Conservation (phyloP, 2,329 filamentous ascomycete species). For the Microdochium trichocladiopsis region DNA sequence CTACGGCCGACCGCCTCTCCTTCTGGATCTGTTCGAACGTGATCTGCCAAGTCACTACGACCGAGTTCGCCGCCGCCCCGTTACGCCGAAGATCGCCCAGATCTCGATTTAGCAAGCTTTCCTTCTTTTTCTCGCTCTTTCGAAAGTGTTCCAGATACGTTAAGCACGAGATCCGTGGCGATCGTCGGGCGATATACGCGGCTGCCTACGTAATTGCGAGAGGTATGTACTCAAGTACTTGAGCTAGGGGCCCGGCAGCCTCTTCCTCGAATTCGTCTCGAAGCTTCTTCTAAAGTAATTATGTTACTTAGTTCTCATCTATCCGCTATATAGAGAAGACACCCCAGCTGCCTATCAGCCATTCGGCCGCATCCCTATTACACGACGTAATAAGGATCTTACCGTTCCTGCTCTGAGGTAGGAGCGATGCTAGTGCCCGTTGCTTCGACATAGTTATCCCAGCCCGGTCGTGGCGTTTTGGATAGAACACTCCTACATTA, state of each 20-base stretch:
- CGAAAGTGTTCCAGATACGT: neutral
- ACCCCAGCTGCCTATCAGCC: neutral
- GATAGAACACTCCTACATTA: neutral
- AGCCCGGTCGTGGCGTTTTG: neutral
- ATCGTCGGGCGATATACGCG: slow-evolving; percentile 4
- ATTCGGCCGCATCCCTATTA: neutral
- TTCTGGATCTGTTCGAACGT: too few species aligned
- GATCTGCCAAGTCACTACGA: too few species aligned
- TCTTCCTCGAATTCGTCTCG: too few species aligned
- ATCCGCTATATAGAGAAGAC: neutral
- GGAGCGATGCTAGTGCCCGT: neutral
- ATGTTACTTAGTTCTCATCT: neutral
- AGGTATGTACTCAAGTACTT: too few species aligned
- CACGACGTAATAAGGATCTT: neutral
- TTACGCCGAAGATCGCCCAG: slow-evolving; percentile 10
- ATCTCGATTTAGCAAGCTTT: slow-evolving; percentile 8
- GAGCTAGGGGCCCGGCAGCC: too few species aligned
- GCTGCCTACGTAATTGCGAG: neutral
- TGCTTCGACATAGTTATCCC: neutral
- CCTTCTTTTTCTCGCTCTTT: slow-evolving; percentile 5
- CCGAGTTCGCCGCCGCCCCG: too few species aligned
- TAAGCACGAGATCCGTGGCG: slow-evolving; percentile 19
- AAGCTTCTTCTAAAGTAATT: too few species aligned
- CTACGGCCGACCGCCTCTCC: too few species aligned
- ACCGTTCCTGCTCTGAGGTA: neutral